Evolutionary conservation across 352 stramenopile species (phyloP), one percentile per base, ranked within the genome.

Genomic region (Pythium coloratum): DNA sequence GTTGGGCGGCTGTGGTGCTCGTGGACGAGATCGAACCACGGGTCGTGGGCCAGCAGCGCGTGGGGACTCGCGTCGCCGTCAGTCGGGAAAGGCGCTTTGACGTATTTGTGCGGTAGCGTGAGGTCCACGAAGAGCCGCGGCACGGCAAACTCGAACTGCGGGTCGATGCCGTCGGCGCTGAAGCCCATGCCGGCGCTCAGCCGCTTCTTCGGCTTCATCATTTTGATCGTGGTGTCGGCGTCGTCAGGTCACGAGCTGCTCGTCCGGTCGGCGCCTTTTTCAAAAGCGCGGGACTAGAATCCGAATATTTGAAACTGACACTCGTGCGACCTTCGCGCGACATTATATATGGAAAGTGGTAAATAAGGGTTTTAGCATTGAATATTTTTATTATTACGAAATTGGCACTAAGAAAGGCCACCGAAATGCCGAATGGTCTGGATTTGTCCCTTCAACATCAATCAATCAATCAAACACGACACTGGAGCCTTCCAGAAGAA

Each of bases 111-210:
- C n/a, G 73, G 68, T 0, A 64, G 77, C 26, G 69, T 77, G 24
- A 91, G 75, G 71, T 93, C 81, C 24, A 72, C 50, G 55, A 83
- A 91, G 38, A 68, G 62, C 59, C 84, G 78, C 50, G 85, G 78
- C 40, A 79, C 82, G 63, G 91, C 85, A 57, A 93, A 93, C 75
- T 90, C 85, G 70, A 91, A 93, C 16, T 90, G 73, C 54, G 76
- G 59, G 67, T 91, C 82, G 10, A 92, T 55, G 53, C 68, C 68
- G 54, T 74, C 69, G 42, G 63, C 46, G 54, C 33, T 63, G 28
- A 66, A 50, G 33, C 55, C 63, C 58, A 75, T 67, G 54, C 69
- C 62, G 18, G 34, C 62, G 55, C 62, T 71, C 63, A 75, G 64
- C 20, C 69, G 64, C 69, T 75, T 70, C 69, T 69, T 69, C 38